Evolutionary conservation across 768 basidiomycete genomes (phyloP), one percentile per base, ranked within the genome.

Genomic region (Paxillus ammoniavirescens): DNA sequence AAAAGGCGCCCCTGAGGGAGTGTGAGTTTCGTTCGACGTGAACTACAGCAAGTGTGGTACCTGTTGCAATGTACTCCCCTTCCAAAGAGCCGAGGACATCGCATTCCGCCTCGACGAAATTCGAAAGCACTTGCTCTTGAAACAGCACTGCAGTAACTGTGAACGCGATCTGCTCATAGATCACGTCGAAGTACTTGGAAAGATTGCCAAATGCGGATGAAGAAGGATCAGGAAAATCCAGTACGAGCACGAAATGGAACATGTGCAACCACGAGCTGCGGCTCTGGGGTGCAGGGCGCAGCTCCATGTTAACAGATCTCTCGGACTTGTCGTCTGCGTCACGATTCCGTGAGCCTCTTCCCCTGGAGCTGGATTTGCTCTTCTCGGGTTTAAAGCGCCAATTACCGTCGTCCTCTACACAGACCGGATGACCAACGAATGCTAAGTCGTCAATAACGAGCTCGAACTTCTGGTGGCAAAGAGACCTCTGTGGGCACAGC

Each of bases 401-500:
- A 13, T 65, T 75, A 1, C 87, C 90, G 59, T 87, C 85, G 28
- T 75, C 63, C 49, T 90, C 87, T 10, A 82, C 82, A 65, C 88
- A 90, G 2, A 98, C 93, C 2, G 96, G 97, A 68, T 98, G 95
- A 0, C 97, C 97, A 42, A 98, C 79, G 68, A 98, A 98, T 5
- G 85, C 91, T 23, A 98, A 77, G 61, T 94, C 87, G 65, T 98
- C 94, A 23, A 97, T 87, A 38, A 91, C 72, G 30, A 99, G 81
- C 67, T 96, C 93, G 65, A 97, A 98, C 64, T 92, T 92, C 68
- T 93, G 91, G 70, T 99, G 93, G 62, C 93, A 97, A 69, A 94
- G 83, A 13, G 84, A 78, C 30, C 76, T 72, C 42, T 84, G 79
- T 0, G 96, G 94, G 54, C 88, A 89, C 3, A 98, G 77, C 59